Evolutionary conservation across 1,284 basidiomycete species (phyloP).

Genomic region (Leccinum pachyderme): DNA sequence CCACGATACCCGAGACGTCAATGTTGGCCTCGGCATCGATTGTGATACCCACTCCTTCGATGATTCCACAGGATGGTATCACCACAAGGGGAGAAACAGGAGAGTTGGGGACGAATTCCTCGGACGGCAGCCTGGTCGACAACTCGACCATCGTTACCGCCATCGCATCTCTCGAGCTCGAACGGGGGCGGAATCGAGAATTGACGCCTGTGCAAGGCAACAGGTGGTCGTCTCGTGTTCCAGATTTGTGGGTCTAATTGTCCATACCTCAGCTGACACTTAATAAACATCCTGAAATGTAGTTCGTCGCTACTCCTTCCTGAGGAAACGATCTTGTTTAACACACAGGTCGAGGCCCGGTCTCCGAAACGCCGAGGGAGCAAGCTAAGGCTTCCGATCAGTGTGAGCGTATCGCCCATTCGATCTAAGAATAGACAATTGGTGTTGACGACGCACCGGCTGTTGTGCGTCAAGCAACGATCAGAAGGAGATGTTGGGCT

Average conservation of each 20-base stretch:
- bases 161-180: conserved; percentile 18
- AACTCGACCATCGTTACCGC: conserved; percentile 37
- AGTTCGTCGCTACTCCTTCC: conserved; percentile 44
- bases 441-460: conserved; percentile 54
- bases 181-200: conserved; percentile 50
- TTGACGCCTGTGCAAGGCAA: conserved; percentile 59
- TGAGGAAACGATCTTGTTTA: conserved; percentile 50
- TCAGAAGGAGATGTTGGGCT: conserved; percentile 37
- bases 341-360: conserved; percentile 52
- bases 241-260: conserved; percentile 40
- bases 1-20: conserved; percentile 8
- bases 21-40: conserved; percentile 4
- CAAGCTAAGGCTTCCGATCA: conserved; percentile 50
- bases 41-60: conserved; percentile 34
- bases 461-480: conserved; percentile 56
- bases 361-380: conserved; percentile 59
- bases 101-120: conserved; percentile 41
- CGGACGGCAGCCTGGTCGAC: conserved; percentile 47
- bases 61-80: not conserved
- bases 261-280: not conserved
- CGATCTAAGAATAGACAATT: conserved; percentile 56
- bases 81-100: conserved; percentile 23
- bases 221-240: conserved; percentile 34
- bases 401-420: conserved; percentile 43
- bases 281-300: not conserved